Percentiles rank a stretch among this genome's conserved stretches.
phyloP scores from a whole-genome alignment of 1,284 basidiomycete species.

The Termitomyces sp. region DNA sequence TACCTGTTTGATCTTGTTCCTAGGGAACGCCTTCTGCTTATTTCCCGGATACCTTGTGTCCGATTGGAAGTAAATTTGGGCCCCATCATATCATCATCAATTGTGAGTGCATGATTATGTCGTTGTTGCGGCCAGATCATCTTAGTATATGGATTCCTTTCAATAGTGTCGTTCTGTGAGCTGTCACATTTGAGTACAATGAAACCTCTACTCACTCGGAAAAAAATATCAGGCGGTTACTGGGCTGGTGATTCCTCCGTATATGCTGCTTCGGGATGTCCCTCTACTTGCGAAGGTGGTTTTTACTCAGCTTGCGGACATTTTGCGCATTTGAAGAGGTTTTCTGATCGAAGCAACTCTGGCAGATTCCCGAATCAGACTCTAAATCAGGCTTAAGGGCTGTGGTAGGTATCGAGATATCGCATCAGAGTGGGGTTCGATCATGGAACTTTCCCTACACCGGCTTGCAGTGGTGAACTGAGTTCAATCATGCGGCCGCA shows the following conservation, averaged over 20 bases:
- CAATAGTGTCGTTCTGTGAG: neutral
- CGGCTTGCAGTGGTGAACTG: neutral
- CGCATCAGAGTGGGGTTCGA: too few species aligned
- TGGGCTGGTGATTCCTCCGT: conserved; percentile 45
- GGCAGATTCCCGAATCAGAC: too few species aligned
- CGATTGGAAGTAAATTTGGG: conserved; percentile 47
- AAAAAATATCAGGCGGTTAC: conserved; percentile 41
- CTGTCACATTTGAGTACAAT: neutral
- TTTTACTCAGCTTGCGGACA: neutral
- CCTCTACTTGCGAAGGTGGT: conserved; percentile 46
- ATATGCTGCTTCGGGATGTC: conserved; percentile 45
- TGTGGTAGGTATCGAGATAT: too few species aligned
- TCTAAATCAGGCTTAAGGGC: too few species aligned
- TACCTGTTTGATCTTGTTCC: neutral
- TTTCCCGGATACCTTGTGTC: conserved; percentile 51
- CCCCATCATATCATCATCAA: conserved; percentile 62
- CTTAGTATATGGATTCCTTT: neutral
- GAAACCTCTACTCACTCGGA: neutral
- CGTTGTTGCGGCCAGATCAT: neutral
- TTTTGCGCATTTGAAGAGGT: neutral
- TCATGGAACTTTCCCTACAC: too few species aligned
- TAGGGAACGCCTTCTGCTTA: conserved; percentile 53
- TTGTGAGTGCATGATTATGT: conserved; percentile 32
- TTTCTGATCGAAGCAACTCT: too few species aligned
- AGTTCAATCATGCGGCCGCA: neutral